Evolutionary conservation across 345 rosid species (phyloP).

Genomic region (Orychophragmus violaceus): DNA sequence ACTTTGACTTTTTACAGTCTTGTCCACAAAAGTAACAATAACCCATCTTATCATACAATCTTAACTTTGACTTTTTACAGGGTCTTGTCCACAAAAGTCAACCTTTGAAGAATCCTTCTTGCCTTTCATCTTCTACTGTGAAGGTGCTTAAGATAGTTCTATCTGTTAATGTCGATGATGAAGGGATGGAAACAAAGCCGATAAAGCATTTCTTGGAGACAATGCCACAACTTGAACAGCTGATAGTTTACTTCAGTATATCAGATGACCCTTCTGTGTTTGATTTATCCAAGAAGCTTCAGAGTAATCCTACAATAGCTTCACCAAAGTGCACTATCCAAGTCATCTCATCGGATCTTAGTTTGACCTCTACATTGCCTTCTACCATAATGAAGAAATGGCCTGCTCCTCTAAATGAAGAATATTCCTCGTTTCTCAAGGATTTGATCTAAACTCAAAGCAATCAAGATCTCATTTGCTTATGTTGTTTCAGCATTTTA

Average conservation of each 20-base stretch:
- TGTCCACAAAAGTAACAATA: not conserved
- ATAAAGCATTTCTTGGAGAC: conserved; percentile 19
- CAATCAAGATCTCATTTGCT: not conserved
- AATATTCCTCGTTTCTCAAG: not conserved
- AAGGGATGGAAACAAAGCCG: not conserved
- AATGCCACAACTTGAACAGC: conserved; percentile 12
- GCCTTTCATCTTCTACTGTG: conserved; percentile 4
- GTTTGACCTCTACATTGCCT: not conserved
- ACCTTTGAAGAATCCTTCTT: conserved; percentile 7
- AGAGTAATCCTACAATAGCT: not conserved
- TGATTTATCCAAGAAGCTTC: conserved; percentile 11
- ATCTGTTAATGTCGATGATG: not conserved
- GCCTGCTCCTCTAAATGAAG: not conserved
- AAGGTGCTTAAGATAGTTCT: conserved; percentile 11
- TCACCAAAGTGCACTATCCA: conserved; percentile 17
- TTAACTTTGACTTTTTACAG: no score
- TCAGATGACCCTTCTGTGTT: conserved; percentile 9
- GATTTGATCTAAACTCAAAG: not conserved
- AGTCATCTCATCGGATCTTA: not conserved
- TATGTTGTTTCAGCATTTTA: not conserved
- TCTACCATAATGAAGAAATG: not conserved
- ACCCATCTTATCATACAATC: no score
- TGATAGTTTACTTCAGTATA: conserved; percentile 1
- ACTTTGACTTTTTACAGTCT: conserved; percentile 9
- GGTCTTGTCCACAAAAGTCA: no score